phyloP scores from a whole-genome alignment of 306 rosid genomes.

The cucumber (Cucumis sativus) region DNA sequence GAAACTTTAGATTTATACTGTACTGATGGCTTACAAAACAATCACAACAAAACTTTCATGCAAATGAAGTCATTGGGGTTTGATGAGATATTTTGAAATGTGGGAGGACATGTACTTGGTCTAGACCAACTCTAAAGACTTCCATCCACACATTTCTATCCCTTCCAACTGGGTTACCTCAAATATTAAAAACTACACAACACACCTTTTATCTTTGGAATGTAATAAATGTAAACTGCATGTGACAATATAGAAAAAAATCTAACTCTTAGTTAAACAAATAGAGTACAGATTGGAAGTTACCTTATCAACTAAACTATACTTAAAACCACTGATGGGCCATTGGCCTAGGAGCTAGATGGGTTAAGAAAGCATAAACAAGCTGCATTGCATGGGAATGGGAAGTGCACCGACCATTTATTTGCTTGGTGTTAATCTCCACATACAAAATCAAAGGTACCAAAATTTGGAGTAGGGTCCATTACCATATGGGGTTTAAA shows the following conservation, averaged over 20 bases:
- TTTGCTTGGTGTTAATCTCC: neutral
- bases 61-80: too few species aligned
- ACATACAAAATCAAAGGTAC: neutral
- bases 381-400: constrained; percentile 1
- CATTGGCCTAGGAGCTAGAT: neutral
- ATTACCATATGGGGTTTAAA: neutral
- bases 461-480: neutral
- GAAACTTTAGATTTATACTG: too few species aligned
- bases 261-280: too few species aligned
- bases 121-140: neutral
- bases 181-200: neutral
- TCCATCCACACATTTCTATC: neutral
- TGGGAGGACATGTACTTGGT: neutral
- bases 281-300: too few species aligned
- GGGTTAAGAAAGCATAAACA: neutral
- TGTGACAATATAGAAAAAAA: neutral
- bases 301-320: too few species aligned
- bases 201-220: neutral
- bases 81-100: neutral
- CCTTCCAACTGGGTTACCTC: neutral
- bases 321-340: too few species aligned
- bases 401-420: neutral
- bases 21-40: too few species aligned
- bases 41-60: too few species aligned
- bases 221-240: neutral